Conservation (phyloP, 1,284 basidiomycete genomes). For the Takashimella koratensis region DNA sequence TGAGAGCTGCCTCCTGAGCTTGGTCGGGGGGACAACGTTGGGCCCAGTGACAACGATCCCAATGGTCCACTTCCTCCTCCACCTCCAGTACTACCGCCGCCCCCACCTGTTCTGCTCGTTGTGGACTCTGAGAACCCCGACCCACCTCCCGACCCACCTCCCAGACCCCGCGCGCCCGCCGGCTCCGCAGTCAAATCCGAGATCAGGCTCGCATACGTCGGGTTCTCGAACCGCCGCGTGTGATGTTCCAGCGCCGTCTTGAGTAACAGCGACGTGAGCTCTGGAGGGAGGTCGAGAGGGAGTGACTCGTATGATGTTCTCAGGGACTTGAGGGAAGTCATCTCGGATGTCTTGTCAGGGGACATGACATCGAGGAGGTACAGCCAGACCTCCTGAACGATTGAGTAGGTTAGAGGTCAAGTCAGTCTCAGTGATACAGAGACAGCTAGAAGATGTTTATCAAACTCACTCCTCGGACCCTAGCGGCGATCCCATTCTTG, state of each 20-base stretch:
- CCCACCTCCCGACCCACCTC: not conserved
- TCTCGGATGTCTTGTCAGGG: slow-evolving; percentile 44
- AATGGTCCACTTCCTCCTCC: no score
- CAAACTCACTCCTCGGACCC: slow-evolving; percentile 40
- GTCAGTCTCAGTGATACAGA: no score
- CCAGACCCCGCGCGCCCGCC: not conserved
- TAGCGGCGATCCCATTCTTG: slow-evolving; percentile 41
- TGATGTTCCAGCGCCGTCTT: slow-evolving; percentile 42
- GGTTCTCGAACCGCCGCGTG: slow-evolving; percentile 41
- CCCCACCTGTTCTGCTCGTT: not conserved
- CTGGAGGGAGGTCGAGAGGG: slow-evolving; percentile 28
- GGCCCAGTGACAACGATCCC: no score
- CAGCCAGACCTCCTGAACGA: slow-evolving; percentile 46
- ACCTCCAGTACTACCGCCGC: not conserved
- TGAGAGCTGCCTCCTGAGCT: not conserved
- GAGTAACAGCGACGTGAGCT: slow-evolving; percentile 28
- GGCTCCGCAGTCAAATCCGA: slow-evolving; percentile 38
- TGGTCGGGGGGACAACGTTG: not conserved
- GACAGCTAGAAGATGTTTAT: no score
- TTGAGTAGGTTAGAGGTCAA: no score
- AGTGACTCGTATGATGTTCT: slow-evolving; percentile 30
- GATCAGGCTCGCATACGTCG: slow-evolving; percentile 46
- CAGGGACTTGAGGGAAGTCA: slow-evolving; percentile 36
- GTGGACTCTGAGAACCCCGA: not conserved
- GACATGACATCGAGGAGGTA: slow-evolving; percentile 46